A percentile compares a stretch with the other conserved stretches of the same genome.
These are phyloP conservation scores for Aspergillus aculeatus DNA, from an alignment of 2,329 filamentous ascomycete genomes.

Conservation along the genomic window DNA sequence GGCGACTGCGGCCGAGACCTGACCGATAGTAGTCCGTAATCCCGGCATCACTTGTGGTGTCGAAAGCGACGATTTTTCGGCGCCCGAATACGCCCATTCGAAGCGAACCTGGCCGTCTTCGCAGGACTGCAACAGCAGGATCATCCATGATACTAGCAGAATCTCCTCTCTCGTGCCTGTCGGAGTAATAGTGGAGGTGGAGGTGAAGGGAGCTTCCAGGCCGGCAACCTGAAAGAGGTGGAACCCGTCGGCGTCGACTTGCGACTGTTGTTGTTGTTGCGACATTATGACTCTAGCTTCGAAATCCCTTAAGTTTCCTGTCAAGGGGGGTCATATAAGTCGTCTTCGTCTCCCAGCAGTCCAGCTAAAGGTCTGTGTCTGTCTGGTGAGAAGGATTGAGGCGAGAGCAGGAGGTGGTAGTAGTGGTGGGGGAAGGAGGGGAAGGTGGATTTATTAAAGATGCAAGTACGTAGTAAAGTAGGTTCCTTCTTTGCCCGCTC, in stretches of 20 bases:
- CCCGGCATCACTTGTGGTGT: conserved; percentile 35
- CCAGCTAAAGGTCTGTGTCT: background rate
- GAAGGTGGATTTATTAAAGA: background rate
- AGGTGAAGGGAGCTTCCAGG: conserved; percentile 20
- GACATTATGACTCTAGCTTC: background rate
- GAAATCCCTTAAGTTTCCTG: background rate
- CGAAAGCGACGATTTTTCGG: conserved; percentile 21
- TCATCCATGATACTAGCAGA: conserved; percentile 47
- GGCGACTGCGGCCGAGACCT: conserved; percentile 29
- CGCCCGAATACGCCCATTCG: conserved; percentile 40
- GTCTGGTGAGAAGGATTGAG: background rate
- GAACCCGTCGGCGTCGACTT: conserved; percentile 15
- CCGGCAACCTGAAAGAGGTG: conserved; percentile 29
- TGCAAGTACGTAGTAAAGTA: background rate
- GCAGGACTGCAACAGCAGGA: conserved; percentile 44
- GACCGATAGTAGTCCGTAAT: conserved; percentile 31
- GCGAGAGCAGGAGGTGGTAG: background rate
- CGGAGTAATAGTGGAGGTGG: conserved; percentile 21
- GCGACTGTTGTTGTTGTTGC: background rate
- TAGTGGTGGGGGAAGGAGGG: no score
- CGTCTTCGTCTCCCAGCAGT: background rate
- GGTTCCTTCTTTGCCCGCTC: no score
- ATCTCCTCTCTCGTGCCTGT: conserved; percentile 44
- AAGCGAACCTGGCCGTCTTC: conserved; percentile 41
- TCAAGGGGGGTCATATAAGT: background rate